Evolutionary conservation across 345 rosid genomes (phyloP), one percentile per base, ranked within the genome.

Genomic region (Litchi chinensis): DNA sequence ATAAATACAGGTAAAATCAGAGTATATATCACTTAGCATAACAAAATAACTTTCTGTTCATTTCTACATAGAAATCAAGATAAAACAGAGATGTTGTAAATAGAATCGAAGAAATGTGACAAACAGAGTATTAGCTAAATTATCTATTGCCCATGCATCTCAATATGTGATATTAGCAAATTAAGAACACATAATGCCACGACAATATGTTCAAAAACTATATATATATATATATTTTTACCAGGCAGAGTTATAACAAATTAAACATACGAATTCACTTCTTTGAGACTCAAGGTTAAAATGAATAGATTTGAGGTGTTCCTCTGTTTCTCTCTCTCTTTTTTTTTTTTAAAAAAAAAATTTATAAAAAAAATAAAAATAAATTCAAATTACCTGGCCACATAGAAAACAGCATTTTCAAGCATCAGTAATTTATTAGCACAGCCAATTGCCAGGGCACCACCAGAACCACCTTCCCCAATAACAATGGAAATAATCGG

Each of bases 381-480:
- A 60, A 68, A 76, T 41, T 32, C 43, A 74, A 68, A 40, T 84
- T 90, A 96, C 99, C 99, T 94, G 76, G 99, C 98, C 77, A 96
- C 97, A 84, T 91, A 96, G 84, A 96, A 94, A 76, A 94, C 97
- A 40, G 98, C 93, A 70, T 94, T 96, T 88, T 94, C 99, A 79
- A 94, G 94, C 99, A 94, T 96, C 74, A 94, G 74, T 88, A 96
- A 79, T 77, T 92, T 91, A 85, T 96, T 96, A 70, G 94, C 95
- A 89, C 98, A 94, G 50, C 93, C 98, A 83, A 96, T 94, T 79
- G 99, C 99, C 83, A 96, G 80, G 80, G 98, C 99, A 84, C 99
- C 99, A 69, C 99, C 99, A 90, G 98, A 94, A 76, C 99, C 99
- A 88, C 99, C 99, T 87, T 96, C 99, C 69, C 97, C 98, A 54